Conservation (phyloP, 1,139 yeast genomes). For the Williopsis jadinii region DNA sequence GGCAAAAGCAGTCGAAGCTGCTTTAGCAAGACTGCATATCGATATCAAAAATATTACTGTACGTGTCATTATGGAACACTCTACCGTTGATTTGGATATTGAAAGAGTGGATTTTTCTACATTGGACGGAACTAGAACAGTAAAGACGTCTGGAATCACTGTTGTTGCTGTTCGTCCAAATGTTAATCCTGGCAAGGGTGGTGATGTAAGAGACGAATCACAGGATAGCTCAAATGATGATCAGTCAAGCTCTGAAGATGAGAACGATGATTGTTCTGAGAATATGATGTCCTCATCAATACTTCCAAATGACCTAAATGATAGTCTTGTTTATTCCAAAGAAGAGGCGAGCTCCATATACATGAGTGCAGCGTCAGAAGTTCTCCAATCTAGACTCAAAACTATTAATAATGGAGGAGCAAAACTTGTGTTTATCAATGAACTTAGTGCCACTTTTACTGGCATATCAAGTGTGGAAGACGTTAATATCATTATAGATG, state of each 20-base stretch:
- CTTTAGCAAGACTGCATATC: slow-evolving; percentile 54
- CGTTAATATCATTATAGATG: slow-evolving; percentile 39
- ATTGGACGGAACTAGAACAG: slow-evolving; percentile 40
- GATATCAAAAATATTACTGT: slow-evolving; percentile 38
- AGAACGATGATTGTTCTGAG: slow-evolving; percentile 23
- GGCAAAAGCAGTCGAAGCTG: slow-evolving; percentile 61
- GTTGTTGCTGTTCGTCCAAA: slow-evolving; percentile 34
- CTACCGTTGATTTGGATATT: slow-evolving; percentile 36
- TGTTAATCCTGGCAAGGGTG: slow-evolving; percentile 22
- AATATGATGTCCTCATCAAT: slow-evolving; percentile 32
- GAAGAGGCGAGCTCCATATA: slow-evolving; percentile 69
- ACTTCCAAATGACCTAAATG: slow-evolving; percentile 39
- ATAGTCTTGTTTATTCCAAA: slow-evolving; percentile 61
- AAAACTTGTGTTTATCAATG: slow-evolving; percentile 27
- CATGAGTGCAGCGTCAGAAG: slow-evolving; percentile 67
- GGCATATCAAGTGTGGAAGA: slow-evolving; percentile 45
- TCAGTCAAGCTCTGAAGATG: slow-evolving; percentile 7
- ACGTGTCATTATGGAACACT: slow-evolving; percentile 45
- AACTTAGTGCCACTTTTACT: slow-evolving; percentile 37
- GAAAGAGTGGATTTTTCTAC: slow-evolving; percentile 36
- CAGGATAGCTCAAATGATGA: slow-evolving; percentile 3
- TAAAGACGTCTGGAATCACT: slow-evolving; percentile 34
- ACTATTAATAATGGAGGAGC: slow-evolving; percentile 12
- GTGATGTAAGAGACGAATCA: no score
- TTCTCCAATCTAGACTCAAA: slow-evolving; percentile 20